These are phyloP conservation scores for Firmiana major DNA, from an alignment of 345 rosid genomes.

Conservation along the genomic window DNA sequence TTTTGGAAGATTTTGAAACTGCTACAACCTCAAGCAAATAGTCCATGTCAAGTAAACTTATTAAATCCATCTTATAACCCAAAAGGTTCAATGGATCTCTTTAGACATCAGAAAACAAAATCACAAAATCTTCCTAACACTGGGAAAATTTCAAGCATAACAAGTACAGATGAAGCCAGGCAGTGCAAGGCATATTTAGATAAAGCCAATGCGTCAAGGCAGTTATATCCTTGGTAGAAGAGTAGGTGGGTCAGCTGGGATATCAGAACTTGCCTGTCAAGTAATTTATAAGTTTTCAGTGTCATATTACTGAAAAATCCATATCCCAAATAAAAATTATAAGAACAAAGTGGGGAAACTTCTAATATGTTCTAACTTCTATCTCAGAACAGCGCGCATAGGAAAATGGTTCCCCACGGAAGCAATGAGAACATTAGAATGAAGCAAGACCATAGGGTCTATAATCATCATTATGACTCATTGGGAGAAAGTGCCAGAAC, in stretches of 20 bases:
- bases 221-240: slow-evolving; percentile 45
- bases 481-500: background rate
- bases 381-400: background rate
- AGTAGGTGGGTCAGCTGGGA: slow-evolving; percentile 46
- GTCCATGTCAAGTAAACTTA: background rate
- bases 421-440: background rate
- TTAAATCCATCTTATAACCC: background rate
- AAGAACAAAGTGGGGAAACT: background rate
- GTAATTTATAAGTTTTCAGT: slow-evolving; percentile 1
- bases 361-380: background rate
- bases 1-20: background rate
- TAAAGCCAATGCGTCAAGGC: background rate
- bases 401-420: background rate
- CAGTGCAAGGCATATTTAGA: background rate
- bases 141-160: background rate
- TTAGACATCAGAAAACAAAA: background rate
- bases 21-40: background rate
- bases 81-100: background rate
- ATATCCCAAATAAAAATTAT: background rate
- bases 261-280: slow-evolving; percentile 54
- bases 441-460: background rate
- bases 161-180: background rate
- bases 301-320: background rate
- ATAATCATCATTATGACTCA: background rate
- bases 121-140: background rate